Conservation (phyloP, 176 grass and related monocot species). For the Cenchrus americanus region DNA sequence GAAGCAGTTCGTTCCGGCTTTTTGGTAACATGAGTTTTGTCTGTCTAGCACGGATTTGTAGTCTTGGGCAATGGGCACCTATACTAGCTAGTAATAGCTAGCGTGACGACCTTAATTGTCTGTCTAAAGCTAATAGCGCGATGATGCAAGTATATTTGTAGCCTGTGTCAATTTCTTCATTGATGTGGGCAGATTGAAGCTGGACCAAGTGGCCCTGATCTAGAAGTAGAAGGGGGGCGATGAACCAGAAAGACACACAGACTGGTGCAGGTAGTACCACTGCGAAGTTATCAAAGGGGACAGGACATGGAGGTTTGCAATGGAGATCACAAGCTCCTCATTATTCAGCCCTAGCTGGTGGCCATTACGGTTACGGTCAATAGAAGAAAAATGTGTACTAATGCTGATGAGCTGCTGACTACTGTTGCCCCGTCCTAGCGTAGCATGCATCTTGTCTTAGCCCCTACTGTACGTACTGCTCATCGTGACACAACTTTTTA, state of each 20-base stretch:
- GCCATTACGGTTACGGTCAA: slow-evolving; percentile 27
- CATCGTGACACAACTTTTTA: slow-evolving; percentile 18
- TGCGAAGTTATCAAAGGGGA: neutral
- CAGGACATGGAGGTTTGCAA: neutral
- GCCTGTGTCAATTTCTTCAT: neutral
- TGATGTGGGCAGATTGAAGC: neutral
- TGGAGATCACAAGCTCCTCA: neutral
- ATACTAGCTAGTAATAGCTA: neutral
- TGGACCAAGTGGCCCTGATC: neutral
- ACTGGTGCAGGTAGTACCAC: neutral
- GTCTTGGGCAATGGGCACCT: neutral
- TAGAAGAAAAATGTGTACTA: slow-evolving; percentile 29
- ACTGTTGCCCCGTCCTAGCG: neutral
- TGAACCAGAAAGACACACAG: neutral
- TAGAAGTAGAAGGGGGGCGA: neutral
- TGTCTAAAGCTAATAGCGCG: neutral
- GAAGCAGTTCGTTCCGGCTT: no score
- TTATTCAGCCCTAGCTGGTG: neutral
- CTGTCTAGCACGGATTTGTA: neutral
- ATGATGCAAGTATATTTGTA: neutral
- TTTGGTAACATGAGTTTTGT: neutral
- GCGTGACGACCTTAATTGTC: neutral
- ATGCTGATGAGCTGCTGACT: no score
- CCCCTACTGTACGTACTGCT: neutral
- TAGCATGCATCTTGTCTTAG: neutral